A percentile compares a stretch with the other conserved stretches of the same genome.
Evolutionary conservation across 2,329 filamentous ascomycete species (phyloP).

Genomic region (Beauveria rudraprayagi): DNA sequence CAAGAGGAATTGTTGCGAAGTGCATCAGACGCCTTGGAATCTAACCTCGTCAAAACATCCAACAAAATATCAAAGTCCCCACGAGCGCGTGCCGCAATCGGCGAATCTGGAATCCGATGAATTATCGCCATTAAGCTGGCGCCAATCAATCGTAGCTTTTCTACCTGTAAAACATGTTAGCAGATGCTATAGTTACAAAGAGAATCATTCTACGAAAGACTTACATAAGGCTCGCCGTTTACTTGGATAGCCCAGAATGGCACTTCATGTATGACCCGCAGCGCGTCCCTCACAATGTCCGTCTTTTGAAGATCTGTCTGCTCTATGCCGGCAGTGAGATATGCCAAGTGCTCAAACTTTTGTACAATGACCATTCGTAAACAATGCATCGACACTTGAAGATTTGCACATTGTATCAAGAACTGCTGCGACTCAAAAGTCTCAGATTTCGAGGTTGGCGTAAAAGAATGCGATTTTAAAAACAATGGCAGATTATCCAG

Average conservation of each 20-base stretch:
- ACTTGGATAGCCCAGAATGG: constrained; percentile 34
- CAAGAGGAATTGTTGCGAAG: constrained; percentile 23
- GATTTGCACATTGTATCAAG: constrained; percentile 32
- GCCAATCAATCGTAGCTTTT: constrained; percentile 32
- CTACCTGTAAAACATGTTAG: constrained; percentile 21
- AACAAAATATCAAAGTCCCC: constrained; percentile 31
- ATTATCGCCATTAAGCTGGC: constrained; percentile 31
- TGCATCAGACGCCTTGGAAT: constrained; percentile 36
- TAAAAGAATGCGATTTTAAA: constrained; percentile 24
- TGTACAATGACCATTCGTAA: constrained; percentile 32
- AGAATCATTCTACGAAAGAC: constrained; percentile 3
- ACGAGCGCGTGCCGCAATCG: constrained; percentile 28
- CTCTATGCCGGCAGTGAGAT: constrained; percentile 22
- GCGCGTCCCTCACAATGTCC: constrained; percentile 35
- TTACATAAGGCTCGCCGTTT: constrained; percentile 32
- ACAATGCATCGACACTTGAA: constrained; percentile 33
- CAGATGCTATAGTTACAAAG: neutral
- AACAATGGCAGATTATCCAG: constrained; percentile 30
- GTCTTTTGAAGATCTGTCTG: constrained; percentile 29
- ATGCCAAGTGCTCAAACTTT: constrained; percentile 26
- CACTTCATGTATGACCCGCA: constrained; percentile 30
- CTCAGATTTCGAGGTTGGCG: constrained; percentile 13
- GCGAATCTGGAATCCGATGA: constrained; percentile 29
- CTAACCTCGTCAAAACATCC: constrained; percentile 31
- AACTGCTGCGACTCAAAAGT: constrained; percentile 23